A percentile compares a stretch with the other conserved stretches of the same genome.
Conservation (phyloP, 352 stramenopile species). For the Phytophthora fragariae region DNA sequence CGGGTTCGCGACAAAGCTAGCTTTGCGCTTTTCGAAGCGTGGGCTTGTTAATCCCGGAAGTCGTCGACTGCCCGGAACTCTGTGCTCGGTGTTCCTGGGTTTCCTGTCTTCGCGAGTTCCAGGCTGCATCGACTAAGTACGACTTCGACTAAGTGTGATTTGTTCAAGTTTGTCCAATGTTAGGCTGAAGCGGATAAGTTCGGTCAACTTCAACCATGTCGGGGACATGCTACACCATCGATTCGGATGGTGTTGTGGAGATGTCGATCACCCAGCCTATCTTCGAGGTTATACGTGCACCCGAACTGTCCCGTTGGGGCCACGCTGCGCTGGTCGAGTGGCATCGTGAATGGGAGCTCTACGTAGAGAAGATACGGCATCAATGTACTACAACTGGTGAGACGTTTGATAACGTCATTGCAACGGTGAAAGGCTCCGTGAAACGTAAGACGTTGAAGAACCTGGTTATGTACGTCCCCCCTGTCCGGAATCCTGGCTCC, state of each 20-base stretch:
- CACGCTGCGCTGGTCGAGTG: slow-evolving; percentile 10
- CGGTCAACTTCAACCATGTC: background rate
- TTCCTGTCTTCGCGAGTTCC: no score
- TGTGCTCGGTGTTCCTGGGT: no score
- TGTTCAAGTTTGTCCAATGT: background rate
- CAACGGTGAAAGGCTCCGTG: slow-evolving; percentile 16
- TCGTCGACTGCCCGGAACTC: no score
- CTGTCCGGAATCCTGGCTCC: no score
- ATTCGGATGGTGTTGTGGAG: background rate
- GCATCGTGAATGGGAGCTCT: background rate
- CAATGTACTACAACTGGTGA: slow-evolving; percentile 14
- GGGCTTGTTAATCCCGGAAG: no score
- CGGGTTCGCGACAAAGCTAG: background rate
- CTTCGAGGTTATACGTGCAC: background rate
- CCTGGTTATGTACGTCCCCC: slow-evolving; percentile 6
- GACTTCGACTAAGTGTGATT: background rate
- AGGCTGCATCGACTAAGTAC: background rate
- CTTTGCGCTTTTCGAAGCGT: no score
- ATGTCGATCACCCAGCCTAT: background rate
- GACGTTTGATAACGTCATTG: slow-evolving; percentile 20
- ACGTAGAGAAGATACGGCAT: slow-evolving; percentile 8
- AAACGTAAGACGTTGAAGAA: slow-evolving; percentile 10
- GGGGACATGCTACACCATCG: background rate
- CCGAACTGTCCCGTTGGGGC: background rate
- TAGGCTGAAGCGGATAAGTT: background rate